These are phyloP conservation scores for Phytopythium sindhum DNA, from an alignment of 352 stramenopile species.

Conservation along the genomic window DNA sequence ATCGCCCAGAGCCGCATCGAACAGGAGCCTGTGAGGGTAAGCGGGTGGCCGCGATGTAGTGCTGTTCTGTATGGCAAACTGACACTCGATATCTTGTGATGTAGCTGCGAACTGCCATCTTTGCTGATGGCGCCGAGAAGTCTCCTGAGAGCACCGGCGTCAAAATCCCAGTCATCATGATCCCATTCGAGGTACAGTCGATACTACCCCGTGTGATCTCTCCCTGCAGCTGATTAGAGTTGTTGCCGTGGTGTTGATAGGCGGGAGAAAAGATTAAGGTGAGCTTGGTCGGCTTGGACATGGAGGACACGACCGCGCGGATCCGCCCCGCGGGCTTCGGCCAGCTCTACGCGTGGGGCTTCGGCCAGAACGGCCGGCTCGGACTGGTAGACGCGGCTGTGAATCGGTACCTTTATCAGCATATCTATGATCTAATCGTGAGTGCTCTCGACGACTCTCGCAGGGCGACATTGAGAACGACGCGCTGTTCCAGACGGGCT, in stretches of 20 bases:
- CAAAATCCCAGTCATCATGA: slow-evolving; percentile 64
- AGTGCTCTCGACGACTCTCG: neutral
- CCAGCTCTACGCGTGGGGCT: slow-evolving; percentile 67
- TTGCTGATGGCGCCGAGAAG: slow-evolving; percentile 33
- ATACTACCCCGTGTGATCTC: neutral
- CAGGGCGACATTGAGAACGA: slow-evolving; percentile 74
- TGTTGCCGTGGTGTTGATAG: slow-evolving; percentile 10
- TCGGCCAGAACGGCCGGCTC: slow-evolving; percentile 58
- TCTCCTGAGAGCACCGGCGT: slow-evolving; percentile 35
- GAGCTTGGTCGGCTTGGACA: slow-evolving; percentile 32
- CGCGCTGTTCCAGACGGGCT: slow-evolving; percentile 54
- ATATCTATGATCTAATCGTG: neutral
- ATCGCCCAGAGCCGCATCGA: slow-evolving; percentile 57
- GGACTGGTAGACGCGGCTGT: slow-evolving; percentile 32
- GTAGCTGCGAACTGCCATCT: slow-evolving; percentile 46
- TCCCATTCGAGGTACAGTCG: slow-evolving; percentile 41
- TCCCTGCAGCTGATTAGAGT: neutral
- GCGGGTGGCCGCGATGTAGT: neutral
- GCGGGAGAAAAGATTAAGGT: slow-evolving; percentile 41
- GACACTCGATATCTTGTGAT: neutral
- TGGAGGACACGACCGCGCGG: slow-evolving; percentile 41
- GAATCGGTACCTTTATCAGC: neutral
- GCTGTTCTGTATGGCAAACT: neutral
- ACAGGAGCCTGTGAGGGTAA: slow-evolving; percentile 40
- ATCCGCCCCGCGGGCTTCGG: slow-evolving; percentile 39